phyloP scores from a whole-genome alignment of 140 eudicot genomes.

The Anethum foeniculum region DNA sequence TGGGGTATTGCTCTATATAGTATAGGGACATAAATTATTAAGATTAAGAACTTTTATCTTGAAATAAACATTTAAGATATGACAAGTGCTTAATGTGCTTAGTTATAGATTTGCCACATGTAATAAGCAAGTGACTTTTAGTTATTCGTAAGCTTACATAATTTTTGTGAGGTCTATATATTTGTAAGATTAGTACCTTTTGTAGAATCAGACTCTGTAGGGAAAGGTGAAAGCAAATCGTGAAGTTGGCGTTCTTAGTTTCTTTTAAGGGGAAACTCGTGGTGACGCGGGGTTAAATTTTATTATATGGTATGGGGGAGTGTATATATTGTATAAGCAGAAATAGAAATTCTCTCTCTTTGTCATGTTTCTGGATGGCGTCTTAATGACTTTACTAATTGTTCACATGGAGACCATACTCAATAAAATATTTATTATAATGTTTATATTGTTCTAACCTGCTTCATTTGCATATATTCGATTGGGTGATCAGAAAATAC shows the following conservation, averaged over 20 bases:
- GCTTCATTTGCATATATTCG: neutral
- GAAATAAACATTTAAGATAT: neutral
- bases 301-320: neutral
- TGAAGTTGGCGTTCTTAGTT: neutral
- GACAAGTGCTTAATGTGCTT: neutral
- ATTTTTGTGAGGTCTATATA: neutral
- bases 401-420: neutral
- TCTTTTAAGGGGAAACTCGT: neutral
- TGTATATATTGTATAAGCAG: neutral
- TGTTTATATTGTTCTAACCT: neutral
- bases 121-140: neutral
- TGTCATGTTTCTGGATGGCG: neutral
- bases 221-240: neutral
- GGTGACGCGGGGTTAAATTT: neutral
- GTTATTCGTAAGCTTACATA: neutral
- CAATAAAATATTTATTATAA: neutral
- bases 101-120: neutral
- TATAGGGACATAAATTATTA: neutral
- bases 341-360: neutral
- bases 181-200: neutral
- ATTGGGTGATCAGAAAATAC: slow-evolving; percentile 7
- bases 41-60: neutral
- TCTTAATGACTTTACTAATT: neutral
- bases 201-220: neutral
- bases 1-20: neutral